Percentiles rank a stretch among this genome's conserved stretches.
Evolutionary conservation across 345 rosid genomes (phyloP).

Genomic region (Hibiscus mutabilis): DNA sequence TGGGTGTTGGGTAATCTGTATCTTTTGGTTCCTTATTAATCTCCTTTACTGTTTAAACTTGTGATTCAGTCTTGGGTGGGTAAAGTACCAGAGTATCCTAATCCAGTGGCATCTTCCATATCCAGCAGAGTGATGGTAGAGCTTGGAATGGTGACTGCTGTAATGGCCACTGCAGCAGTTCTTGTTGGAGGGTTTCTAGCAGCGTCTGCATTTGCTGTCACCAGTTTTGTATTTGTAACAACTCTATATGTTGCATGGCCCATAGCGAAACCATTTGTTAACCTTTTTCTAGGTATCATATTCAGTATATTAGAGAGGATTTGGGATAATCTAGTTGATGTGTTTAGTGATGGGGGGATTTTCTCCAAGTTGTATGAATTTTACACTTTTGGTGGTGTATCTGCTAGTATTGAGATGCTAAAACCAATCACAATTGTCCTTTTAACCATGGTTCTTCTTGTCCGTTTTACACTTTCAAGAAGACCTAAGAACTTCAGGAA

Average conservation of each 20-base stretch:
- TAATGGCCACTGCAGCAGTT: constrained; percentile 80
- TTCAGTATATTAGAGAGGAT: constrained; percentile 49
- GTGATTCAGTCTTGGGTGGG: constrained; percentile 71
- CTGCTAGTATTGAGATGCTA: constrained; percentile 74
- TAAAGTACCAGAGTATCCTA: constrained; percentile 62
- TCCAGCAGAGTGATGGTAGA: constrained; percentile 95
- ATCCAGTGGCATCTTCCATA: constrained; percentile 86
- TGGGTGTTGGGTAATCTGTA: neutral
- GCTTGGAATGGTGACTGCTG: constrained; percentile 84
- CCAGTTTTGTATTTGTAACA: constrained; percentile 62
- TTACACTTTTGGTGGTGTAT: constrained; percentile 69
- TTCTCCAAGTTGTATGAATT: constrained; percentile 54
- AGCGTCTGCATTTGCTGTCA: constrained; percentile 77
- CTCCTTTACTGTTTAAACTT: constrained; percentile 9
- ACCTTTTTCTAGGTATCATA: constrained; percentile 50
- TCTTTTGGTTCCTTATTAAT: constrained; percentile 1
- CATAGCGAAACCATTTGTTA: constrained; percentile 59
- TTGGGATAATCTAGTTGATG: constrained; percentile 56
- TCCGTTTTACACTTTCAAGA: constrained; percentile 87
- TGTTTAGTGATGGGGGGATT: constrained; percentile 59
- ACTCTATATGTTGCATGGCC: constrained; percentile 86
- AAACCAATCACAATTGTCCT: constrained; percentile 69
- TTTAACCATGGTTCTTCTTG: constrained; percentile 76
- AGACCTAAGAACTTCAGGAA: constrained; percentile 94
- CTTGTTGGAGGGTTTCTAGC: constrained; percentile 85